These are phyloP conservation scores for Penicillium arizonense DNA, from an alignment of 495 filamentous ascomycete species.

Conservation along the genomic window DNA sequence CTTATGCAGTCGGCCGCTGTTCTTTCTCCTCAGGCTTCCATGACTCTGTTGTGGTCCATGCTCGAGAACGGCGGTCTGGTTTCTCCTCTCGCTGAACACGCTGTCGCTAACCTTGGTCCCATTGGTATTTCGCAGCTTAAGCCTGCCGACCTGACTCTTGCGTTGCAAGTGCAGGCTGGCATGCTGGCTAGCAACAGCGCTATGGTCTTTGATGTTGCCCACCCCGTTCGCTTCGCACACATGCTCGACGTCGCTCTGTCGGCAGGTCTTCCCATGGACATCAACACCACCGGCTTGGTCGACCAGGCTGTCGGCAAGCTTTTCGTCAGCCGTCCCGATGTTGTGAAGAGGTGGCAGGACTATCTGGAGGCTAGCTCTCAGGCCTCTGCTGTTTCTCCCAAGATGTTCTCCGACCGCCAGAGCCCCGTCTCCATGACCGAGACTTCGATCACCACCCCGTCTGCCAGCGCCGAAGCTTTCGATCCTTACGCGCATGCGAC, in stretches of 20 bases:
- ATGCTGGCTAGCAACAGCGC: constrained; percentile 51
- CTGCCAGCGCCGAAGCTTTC: constrained; percentile 69
- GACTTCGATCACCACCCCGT: constrained; percentile 34
- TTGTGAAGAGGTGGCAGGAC: constrained; percentile 57
- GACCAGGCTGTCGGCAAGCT: constrained; percentile 57
- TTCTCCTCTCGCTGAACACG: constrained; percentile 59
- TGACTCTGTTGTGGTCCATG: constrained; percentile 72
- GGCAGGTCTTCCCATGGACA: constrained; percentile 47
- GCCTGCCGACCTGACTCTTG: constrained; percentile 56
- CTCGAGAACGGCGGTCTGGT: constrained; percentile 64
- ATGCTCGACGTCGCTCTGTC: constrained; percentile 55
- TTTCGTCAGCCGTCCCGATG: constrained; percentile 51
- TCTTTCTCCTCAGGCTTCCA: constrained; percentile 52
- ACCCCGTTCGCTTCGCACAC: constrained; percentile 59
- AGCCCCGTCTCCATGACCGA: constrained; percentile 39
- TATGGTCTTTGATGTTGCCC: constrained; percentile 49
- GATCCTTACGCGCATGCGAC: constrained; percentile 88
- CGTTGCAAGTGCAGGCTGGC: constrained; percentile 62
- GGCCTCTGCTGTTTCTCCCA: constrained; percentile 12
- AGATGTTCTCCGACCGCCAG: constrained; percentile 28
- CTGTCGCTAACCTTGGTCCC: constrained; percentile 58
- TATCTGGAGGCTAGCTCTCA: constrained; percentile 45
- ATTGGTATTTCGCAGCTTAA: constrained; percentile 56
- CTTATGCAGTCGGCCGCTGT: constrained; percentile 47
- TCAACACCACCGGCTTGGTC: constrained; percentile 50